These are phyloP conservation scores for Leccinum longicurvipes DNA, from an alignment of 768 basidiomycete species.

Conservation along the genomic window DNA sequence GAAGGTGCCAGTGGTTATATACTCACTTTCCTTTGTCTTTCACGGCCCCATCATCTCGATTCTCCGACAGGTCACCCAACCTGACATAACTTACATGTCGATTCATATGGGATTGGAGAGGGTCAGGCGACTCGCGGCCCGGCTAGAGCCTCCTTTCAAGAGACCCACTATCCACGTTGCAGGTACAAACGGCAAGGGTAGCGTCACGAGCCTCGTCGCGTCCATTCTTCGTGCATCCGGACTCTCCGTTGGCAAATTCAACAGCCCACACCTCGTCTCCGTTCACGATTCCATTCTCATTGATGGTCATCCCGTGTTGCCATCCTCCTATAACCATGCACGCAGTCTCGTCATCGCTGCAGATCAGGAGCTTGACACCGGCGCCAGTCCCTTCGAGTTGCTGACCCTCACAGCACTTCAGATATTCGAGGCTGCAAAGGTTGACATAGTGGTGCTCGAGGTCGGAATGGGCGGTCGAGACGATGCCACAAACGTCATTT, in stretches of 20 bases:
- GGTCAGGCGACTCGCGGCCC: constrained; percentile 46
- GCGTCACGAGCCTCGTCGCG: constrained; percentile 78
- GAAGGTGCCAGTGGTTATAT: background rate
- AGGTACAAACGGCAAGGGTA: constrained; percentile 98
- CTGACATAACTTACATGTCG: constrained; percentile 40
- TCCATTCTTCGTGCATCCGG: constrained; percentile 63
- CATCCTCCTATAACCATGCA: constrained; percentile 44
- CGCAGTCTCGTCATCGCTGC: constrained; percentile 47
- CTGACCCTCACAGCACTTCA: constrained; percentile 78
- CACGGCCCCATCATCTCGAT: background rate
- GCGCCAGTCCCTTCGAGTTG: constrained; percentile 77
- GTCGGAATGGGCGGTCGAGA: constrained; percentile 92
- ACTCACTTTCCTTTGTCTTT: background rate
- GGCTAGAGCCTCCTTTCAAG: constrained; percentile 59
- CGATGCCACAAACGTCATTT: constrained; percentile 92
- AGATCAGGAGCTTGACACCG: constrained; percentile 41
- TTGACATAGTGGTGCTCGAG: constrained; percentile 86
- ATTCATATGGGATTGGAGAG: constrained; percentile 69
- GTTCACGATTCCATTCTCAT: constrained; percentile 75
- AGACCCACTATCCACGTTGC: constrained; percentile 88
- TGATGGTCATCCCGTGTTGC: constrained; percentile 50
- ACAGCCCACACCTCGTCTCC: constrained; percentile 85
- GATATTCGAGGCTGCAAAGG: constrained; percentile 62
- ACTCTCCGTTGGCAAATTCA: constrained; percentile 77
- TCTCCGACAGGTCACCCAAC: background rate